A percentile compares a stretch with the other conserved stretches of the same genome.
Conservation (phyloP, 495 filamentous ascomycete genomes). For the Lasiosphaeria ovina region DNA sequence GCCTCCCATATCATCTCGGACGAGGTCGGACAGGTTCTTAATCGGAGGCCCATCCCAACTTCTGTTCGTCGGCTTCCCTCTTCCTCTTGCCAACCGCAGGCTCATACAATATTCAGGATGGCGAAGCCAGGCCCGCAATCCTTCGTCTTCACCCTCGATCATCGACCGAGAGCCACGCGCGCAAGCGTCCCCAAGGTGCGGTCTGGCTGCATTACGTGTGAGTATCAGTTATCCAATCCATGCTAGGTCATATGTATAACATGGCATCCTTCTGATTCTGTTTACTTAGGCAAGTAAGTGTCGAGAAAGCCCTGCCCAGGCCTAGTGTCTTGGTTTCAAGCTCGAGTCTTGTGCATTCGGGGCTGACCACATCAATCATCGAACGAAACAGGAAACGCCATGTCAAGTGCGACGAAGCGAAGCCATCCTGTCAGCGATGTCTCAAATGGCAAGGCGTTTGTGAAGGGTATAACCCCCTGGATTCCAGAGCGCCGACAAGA, state of each 20-base stretch:
- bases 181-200: constrained; percentile 38
- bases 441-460: constrained; percentile 29
- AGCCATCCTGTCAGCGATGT: constrained; percentile 40
- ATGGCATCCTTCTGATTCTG: background rate
- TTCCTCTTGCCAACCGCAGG: background rate
- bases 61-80: background rate
- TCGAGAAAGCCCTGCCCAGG: too few relatives aligned
- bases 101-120: background rate
- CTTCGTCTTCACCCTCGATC: constrained; percentile 26
- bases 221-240: constrained; percentile 23
- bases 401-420: constrained; percentile 59
- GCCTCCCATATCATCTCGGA: too few relatives aligned
- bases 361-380: background rate
- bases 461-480: constrained; percentile 22
- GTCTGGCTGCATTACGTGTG: constrained; percentile 50
- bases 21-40: too few relatives aligned
- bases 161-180: constrained; percentile 26
- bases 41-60: background rate
- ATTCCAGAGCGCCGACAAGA: background rate
- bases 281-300: constrained; percentile 27
- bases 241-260: background rate
- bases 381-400: constrained; percentile 29
- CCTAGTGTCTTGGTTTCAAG: background rate
- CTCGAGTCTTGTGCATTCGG: background rate
- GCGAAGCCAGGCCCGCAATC: constrained; percentile 14